Percentiles rank a stretch among this genome's conserved stretches.
These are phyloP conservation scores for Saitoella complicata DNA, from an alignment of 805 yeast genomes.

Conservation along the genomic window DNA sequence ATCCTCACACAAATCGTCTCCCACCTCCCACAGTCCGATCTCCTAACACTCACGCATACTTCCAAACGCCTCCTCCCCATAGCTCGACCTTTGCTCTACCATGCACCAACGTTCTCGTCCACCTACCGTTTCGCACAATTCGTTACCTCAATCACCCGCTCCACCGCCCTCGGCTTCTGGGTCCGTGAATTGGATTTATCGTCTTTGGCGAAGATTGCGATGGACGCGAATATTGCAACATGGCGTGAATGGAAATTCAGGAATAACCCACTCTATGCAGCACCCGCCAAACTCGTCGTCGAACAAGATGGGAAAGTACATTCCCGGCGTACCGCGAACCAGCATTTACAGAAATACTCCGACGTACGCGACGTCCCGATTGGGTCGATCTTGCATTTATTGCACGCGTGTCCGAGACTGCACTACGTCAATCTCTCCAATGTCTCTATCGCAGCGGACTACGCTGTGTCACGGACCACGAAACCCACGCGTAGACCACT, in stretches of 20 bases:
- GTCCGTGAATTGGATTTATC: slow-evolving; percentile 49
- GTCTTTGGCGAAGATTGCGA: slow-evolving; percentile 16
- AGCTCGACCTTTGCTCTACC: slow-evolving; percentile 26
- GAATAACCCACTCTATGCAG: slow-evolving; percentile 34
- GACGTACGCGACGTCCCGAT: slow-evolving; percentile 61
- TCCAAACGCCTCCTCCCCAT: too few species aligned
- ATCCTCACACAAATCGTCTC: slow-evolving; percentile 4
- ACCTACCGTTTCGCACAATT: slow-evolving; percentile 72
- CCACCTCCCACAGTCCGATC: slow-evolving; percentile 5
- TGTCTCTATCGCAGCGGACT: slow-evolving; percentile 52
- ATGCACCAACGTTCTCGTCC: slow-evolving; percentile 39
- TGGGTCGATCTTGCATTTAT: slow-evolving; percentile 54
- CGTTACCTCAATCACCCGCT: slow-evolving; percentile 45
- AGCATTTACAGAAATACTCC: slow-evolving; percentile 32
- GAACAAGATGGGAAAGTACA: too few species aligned
- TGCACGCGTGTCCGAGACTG: slow-evolving; percentile 52
- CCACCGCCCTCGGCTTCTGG: slow-evolving; percentile 36
- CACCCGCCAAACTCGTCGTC: too few species aligned
- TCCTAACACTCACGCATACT: background rate
- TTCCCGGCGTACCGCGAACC: too few species aligned
- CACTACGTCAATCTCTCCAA: slow-evolving; percentile 39
- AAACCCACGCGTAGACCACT: slow-evolving; percentile 1
- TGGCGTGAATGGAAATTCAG: slow-evolving; percentile 89
- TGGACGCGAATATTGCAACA: slow-evolving; percentile 32
- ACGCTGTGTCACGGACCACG: slow-evolving; percentile 20